Evolutionary conservation across 169 alveolate species (phyloP).

Genomic region (Cryptosporidium andersoni): DNA sequence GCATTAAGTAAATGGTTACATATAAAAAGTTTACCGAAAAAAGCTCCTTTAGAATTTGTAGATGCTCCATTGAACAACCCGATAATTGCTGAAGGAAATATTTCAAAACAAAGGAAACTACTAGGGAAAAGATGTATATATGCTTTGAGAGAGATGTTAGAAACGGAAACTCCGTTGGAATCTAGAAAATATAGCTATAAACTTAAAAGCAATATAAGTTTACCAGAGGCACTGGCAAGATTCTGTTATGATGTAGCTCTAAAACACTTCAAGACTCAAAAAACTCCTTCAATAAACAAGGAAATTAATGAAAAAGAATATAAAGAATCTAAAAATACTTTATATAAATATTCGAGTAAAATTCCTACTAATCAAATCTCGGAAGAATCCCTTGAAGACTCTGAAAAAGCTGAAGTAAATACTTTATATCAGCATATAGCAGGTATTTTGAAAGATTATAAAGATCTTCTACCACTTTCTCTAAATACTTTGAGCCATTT

Average conservation of each 20-base stretch:
- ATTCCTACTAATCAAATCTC: no score
- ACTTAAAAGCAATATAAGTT: not conserved
- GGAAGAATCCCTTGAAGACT: no score
- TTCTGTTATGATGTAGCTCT: conserved; percentile 4
- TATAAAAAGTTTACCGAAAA: conserved; percentile 4
- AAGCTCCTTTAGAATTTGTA: not conserved
- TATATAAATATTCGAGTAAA: not conserved
- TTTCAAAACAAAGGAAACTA: not conserved
- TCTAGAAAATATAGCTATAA: not conserved
- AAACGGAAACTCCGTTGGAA: not conserved
- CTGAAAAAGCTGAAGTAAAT: no score
- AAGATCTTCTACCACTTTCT: not conserved
- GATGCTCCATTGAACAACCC: not conserved
- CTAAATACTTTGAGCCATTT: conserved; percentile 17
- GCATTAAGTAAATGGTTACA: conserved; percentile 5
- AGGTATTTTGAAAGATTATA: not conserved
- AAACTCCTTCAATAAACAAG: not conserved
- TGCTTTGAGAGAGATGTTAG: not conserved
- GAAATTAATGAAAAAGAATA: not conserved
- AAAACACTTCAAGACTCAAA: not conserved
- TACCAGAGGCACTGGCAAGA: conserved; percentile 25
- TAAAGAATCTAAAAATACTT: not conserved
- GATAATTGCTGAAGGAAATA: not conserved
- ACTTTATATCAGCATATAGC: no score
- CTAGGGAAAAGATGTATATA: not conserved